These are phyloP conservation scores for Acanthamoeba lenticulata DNA, from an alignment of 208 protist species.

Conservation along the genomic window DNA sequence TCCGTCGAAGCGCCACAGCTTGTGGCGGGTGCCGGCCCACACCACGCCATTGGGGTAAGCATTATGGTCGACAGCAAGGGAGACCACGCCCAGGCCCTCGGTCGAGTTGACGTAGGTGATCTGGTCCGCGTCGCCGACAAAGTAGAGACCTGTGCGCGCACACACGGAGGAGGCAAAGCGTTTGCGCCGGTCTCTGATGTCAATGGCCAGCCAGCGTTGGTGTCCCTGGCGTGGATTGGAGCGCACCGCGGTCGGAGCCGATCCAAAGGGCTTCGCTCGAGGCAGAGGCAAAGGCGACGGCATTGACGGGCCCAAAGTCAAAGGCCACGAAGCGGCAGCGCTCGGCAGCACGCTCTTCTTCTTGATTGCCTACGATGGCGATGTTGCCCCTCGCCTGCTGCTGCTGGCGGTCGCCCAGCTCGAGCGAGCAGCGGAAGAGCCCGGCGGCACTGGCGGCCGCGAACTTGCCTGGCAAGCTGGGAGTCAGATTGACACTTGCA, in stretches of 20 bases:
- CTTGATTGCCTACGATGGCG: background rate
- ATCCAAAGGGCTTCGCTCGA: background rate
- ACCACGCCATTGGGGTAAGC: background rate
- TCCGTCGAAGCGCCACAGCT: conserved; percentile 61
- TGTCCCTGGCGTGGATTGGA: too few species aligned
- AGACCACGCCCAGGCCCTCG: conserved; percentile 24
- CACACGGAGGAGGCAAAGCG: background rate
- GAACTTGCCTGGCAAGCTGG: background rate
- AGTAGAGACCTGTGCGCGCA: background rate
- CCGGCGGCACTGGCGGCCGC: background rate
- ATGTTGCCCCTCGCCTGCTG: background rate
- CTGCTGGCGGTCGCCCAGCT: too few species aligned
- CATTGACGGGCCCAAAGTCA: conserved; percentile 34
- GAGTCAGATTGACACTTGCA: background rate
- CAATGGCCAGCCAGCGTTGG: background rate
- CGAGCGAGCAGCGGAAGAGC: background rate
- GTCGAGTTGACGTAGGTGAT: conserved; percentile 42
- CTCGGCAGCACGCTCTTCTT: background rate
- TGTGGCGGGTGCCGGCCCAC: conserved; percentile 31
- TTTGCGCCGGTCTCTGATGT: too few species aligned
- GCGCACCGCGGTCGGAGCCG: background rate
- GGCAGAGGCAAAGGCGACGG: background rate
- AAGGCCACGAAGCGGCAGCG: background rate
- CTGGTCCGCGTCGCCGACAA: background rate
- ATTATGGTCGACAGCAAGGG: background rate